Evolutionary conservation across 768 basidiomycete species (phyloP), one percentile per base, ranked within the genome.

Genomic region (Sistotremastrum niveocremeum): DNA sequence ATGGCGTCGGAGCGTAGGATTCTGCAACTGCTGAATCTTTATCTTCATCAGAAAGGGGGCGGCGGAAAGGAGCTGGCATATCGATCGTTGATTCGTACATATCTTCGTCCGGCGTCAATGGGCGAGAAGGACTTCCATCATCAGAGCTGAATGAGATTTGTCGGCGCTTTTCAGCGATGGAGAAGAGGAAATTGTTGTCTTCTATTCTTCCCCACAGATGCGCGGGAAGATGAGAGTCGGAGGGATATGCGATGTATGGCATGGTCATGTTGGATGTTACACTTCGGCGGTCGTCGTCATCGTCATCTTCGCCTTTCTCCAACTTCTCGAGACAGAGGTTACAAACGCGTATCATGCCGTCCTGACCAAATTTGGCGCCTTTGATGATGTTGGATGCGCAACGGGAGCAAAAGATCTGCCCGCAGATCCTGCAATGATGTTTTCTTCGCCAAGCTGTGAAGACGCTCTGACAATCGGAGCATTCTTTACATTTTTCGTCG

Each of bases 381-480:
- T 91, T 93, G 62, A 98, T 91, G 53, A 95, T 84, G 56, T 95
- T 94, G 32, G 90, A 93, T 2, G 95, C 91, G 61, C 95, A 99
- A 6, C 90, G 78, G 33, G 88, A 89, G 62, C 95, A 99, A 60
- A 97, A 99, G 60, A 99, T 93, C 62, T 95, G 93, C 33, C 90
- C 90, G 58, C 95, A 98, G 61, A 98, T 90, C 8, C 95, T 79
- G 64, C 95, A 99, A 59, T 99, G 95, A 56, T 99, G 95, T 61
- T 93, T 95, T 51, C 95, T 69, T 44, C 93, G 67, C 88, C 89
- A 97, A 2, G 91, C 76, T 0, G 89, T 88, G 64, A 99, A 99
- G 42, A 85, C 71, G 52, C 85, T 87, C 62, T 89, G 88, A 67
- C 91, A 95, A 61, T 93, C 91, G 59, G 89, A 94, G 57, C 91